phyloP scores from a whole-genome alignment of 768 basidiomycete genomes.

The Boletus rubescentipes region DNA sequence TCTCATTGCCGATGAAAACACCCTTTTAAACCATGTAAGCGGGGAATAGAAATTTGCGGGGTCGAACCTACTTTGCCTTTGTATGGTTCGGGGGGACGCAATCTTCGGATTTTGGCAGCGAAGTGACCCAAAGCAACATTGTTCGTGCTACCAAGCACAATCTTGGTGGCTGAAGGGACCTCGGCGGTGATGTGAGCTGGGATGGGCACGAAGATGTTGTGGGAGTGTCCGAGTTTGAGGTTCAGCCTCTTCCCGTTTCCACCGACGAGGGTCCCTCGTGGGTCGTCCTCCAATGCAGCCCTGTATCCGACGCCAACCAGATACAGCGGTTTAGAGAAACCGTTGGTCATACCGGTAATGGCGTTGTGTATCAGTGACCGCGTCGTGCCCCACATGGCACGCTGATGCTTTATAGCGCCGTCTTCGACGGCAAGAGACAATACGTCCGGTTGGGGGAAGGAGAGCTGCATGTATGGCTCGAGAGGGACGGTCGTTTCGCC shows the following conservation, averaged over 20 bases:
- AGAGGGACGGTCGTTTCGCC: slow-evolving; percentile 50
- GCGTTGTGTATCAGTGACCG: slow-evolving; percentile 89
- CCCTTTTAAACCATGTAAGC: slow-evolving; percentile 52
- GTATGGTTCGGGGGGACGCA: slow-evolving; percentile 93
- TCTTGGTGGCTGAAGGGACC: slow-evolving; percentile 81
- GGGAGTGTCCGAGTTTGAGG: slow-evolving; percentile 92
- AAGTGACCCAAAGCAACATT: slow-evolving; percentile 88
- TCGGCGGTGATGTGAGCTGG: slow-evolving; percentile 80
- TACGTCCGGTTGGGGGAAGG: slow-evolving; percentile 32
- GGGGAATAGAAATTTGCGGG: neutral
- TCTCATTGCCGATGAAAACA: slow-evolving; percentile 91
- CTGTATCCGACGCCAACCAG: slow-evolving; percentile 96
- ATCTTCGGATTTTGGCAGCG: slow-evolving; percentile 79
- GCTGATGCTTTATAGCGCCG: slow-evolving; percentile 69
- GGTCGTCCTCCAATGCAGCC: slow-evolving; percentile 80
- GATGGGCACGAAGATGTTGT: slow-evolving; percentile 79
- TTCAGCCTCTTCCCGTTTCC: slow-evolving; percentile 69
- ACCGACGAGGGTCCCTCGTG: slow-evolving; percentile 56
- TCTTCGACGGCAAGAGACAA: slow-evolving; percentile 50
- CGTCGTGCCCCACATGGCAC: slow-evolving; percentile 94
- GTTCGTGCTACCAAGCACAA: slow-evolving; percentile 78
- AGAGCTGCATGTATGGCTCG: slow-evolving; percentile 44
- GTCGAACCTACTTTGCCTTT: slow-evolving; percentile 83
- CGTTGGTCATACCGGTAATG: slow-evolving; percentile 84
- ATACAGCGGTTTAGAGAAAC: slow-evolving; percentile 79